phyloP scores from a whole-genome alignment of 2,329 filamentous ascomycete species.

The Podosphaera xanthii region DNA sequence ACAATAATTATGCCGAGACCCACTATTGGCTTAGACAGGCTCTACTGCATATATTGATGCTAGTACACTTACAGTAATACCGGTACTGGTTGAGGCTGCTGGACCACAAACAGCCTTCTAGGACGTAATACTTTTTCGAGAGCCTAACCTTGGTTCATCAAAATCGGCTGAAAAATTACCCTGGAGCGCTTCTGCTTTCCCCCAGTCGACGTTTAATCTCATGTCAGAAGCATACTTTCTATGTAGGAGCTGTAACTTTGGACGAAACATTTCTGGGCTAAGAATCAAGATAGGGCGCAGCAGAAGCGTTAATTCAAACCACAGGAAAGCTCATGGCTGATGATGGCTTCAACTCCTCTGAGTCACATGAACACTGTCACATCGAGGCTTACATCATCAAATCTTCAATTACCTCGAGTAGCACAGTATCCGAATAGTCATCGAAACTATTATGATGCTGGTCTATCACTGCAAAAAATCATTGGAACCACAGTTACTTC shows the following conservation, averaged over 20 bases:
- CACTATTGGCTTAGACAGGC: too few species aligned
- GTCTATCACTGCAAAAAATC: slow-evolving; percentile 57
- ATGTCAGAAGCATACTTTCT: not conserved
- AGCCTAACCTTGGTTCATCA: too few species aligned
- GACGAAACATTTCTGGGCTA: not conserved
- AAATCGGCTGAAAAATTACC: too few species aligned
- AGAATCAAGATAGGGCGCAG: not conserved
- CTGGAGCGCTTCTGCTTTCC: too few species aligned
- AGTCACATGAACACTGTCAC: slow-evolving; percentile 14
- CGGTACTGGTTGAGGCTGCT: too few species aligned
- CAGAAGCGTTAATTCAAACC: slow-evolving; percentile 3
- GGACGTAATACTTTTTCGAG: too few species aligned
- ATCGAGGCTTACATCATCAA: slow-evolving; percentile 52
- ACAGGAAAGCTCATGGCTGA: slow-evolving; percentile 13
- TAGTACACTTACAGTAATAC: too few species aligned
- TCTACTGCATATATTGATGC: too few species aligned
- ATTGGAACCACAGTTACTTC: slow-evolving; percentile 76
- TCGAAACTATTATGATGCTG: slow-evolving; percentile 27
- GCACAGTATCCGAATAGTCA: slow-evolving; percentile 35
- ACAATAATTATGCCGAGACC: too few species aligned
- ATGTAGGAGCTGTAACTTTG: not conserved
- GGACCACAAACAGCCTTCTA: too few species aligned
- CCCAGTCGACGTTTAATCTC: not conserved
- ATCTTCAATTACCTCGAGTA: slow-evolving; percentile 43
- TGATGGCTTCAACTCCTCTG: slow-evolving; percentile 16